Percentiles rank a stretch among this genome's conserved stretches.
phyloP scores from a whole-genome alignment of 352 stramenopile species.

The Plasmopara halstedii region DNA sequence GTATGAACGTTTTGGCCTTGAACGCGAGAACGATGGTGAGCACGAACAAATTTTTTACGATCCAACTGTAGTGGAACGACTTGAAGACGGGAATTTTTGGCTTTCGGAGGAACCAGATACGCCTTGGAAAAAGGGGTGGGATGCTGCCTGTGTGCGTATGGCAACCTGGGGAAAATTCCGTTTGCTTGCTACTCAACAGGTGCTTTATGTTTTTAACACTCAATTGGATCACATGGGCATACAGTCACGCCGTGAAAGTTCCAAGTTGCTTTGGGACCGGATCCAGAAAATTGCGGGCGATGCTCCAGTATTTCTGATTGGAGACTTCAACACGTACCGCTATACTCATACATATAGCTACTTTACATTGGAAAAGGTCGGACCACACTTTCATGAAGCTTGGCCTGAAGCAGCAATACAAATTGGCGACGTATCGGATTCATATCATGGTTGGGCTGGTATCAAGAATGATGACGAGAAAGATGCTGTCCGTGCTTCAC shows the following conservation, averaged over 20 bases:
- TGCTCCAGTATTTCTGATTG: constrained; percentile 66
- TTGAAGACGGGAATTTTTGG: constrained; percentile 69
- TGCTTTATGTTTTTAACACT: constrained; percentile 75
- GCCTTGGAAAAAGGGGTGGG: constrained; percentile 48
- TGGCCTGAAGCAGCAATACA: constrained; percentile 60
- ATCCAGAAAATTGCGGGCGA: constrained; percentile 50
- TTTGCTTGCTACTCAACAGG: constrained; percentile 45
- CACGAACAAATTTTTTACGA: constrained; percentile 84
- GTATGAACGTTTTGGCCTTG: constrained; percentile 68
- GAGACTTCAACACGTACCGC: constrained; percentile 84
- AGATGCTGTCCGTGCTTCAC: constrained; percentile 48
- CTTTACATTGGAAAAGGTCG: constrained; percentile 54
- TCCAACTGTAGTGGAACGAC: constrained; percentile 33
- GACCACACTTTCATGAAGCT: constrained; percentile 58
- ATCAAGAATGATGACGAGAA: constrained; percentile 76
- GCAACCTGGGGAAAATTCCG: constrained; percentile 72
- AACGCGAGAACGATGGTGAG: constrained; percentile 62
- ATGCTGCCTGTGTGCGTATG: constrained; percentile 58
- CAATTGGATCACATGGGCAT: constrained; percentile 63
- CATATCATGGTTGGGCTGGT: constrained; percentile 83
- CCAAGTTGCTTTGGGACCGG: constrained; percentile 51
- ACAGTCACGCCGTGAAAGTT: constrained; percentile 42
- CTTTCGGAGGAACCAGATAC: constrained; percentile 62
- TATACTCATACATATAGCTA: constrained; percentile 76
- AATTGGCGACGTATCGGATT: constrained; percentile 76